phyloP scores from a whole-genome alignment of 2,329 filamentous ascomycete species.

The Hymenoscyphus occultus region DNA sequence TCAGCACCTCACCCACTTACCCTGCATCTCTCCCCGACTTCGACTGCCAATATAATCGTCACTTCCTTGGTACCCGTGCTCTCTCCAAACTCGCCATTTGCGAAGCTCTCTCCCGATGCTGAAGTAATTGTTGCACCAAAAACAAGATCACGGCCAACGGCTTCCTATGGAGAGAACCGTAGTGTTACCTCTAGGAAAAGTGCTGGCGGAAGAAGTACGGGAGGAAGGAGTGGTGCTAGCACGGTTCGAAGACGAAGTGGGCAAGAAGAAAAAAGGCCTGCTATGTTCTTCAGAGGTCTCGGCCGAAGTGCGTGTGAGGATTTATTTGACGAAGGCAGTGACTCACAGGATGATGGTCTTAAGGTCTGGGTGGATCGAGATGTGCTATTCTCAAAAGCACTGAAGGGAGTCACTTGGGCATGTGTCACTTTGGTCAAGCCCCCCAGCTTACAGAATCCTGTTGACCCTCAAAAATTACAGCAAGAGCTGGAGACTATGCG shows the following conservation, averaged over 20 bases:
- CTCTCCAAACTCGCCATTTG: constrained; percentile 69
- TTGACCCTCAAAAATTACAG: constrained; percentile 66
- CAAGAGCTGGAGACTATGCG: constrained; percentile 63
- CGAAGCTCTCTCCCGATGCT: constrained; percentile 88
- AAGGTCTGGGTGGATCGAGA: constrained; percentile 85
- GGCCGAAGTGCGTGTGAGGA: constrained; percentile 67
- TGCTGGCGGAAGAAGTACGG: constrained; percentile 65
- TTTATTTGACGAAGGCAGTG: constrained; percentile 67
- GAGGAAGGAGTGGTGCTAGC: constrained; percentile 68
- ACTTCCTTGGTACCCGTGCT: constrained; percentile 77
- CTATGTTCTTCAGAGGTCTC: constrained; percentile 76
- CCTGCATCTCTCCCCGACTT: constrained; percentile 90
- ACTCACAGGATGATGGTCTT: constrained; percentile 56
- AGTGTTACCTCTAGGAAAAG: constrained; percentile 80
- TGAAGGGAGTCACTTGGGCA: constrained; percentile 75
- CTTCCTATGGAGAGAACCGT: constrained; percentile 67
- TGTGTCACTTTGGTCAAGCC: constrained; percentile 85
- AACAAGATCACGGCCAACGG: constrained; percentile 67
- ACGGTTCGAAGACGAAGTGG: constrained; percentile 59
- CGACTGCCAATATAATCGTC: constrained; percentile 87
- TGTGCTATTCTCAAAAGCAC: constrained; percentile 64
- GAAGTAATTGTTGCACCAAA: constrained; percentile 98
- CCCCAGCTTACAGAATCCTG: constrained; percentile 67
- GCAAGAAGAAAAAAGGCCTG: constrained; percentile 64
- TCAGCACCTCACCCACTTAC: constrained; percentile 74